Base-by-base conservation (phyloP, 129 eudicot genomes). In the Saussurea involucrata region DNA sequence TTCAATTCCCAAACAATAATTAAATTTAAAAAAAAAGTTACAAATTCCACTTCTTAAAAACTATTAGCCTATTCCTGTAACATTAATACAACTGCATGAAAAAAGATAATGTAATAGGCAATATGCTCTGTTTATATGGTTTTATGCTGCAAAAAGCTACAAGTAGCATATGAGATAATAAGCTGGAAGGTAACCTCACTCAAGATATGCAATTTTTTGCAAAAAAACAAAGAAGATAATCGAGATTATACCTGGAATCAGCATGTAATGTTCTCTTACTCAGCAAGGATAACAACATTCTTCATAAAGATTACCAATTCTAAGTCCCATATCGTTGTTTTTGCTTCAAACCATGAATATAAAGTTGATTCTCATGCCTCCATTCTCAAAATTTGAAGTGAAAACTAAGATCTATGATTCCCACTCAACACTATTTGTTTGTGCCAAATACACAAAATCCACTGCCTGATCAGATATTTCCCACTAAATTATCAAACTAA, bases 251-350 rank as follows among this genome's bases (percentile, higher is more conserved):
- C 98, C 96, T 93, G 81, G 92, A 85, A 86, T 93, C 98, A 70
- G 88, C 92, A 46, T 89, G 83, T 80, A 90, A 88, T 36, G 88
- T 49, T 74, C 98, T 86, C 92, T 83, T 90, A 86, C 96, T 90
- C 88, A 90, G 86, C 87, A 88, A 90, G 76, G 96, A 90, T 83
- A 93, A 87, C 95, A 93, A 93, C 98, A 93, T 93, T 33, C 83
- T 83, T 83, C 80, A 60, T 34, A 72, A 78, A 78, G 46, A n/a
- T 58, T 28, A 83, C 40, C 83, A 68, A 73, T 20, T 68, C 86
- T 73, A 72, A 68, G 68, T 73, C 83, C 83, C 83, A 77, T 78
- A 66, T 60, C 73, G 68, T 29, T 58, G 65, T 31, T 24, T 71
- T 34, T 8, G 74, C 76, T 71, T 68, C 74, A 72, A 72, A 20